A percentile compares a stretch with the other conserved stretches of the same genome.
phyloP scores from a whole-genome alignment of 768 basidiomycete species.

The Kwoniella sp. region DNA sequence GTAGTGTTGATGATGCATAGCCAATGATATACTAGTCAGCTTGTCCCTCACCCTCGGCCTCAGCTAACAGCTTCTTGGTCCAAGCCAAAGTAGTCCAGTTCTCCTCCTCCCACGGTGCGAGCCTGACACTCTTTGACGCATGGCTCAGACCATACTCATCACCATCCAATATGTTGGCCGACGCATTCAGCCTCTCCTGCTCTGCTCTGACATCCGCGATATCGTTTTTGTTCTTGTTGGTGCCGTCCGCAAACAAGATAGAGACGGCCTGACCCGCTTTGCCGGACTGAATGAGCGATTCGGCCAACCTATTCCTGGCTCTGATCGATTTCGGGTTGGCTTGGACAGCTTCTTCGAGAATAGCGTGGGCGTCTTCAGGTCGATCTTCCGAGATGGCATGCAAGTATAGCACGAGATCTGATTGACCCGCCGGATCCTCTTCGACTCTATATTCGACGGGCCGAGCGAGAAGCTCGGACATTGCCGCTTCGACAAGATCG shows the following conservation, averaged over 20 bases:
- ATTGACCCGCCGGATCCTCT: constrained; percentile 71
- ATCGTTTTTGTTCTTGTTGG: background rate
- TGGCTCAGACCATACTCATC: constrained; percentile 34
- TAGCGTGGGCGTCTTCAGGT: constrained; percentile 20
- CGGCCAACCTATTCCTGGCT: constrained; percentile 32
- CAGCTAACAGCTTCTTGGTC: constrained; percentile 27
- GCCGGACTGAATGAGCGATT: constrained; percentile 30
- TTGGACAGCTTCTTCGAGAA: constrained; percentile 27
- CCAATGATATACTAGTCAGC: background rate
- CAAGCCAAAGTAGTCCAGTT: constrained; percentile 40
- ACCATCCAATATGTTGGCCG: constrained; percentile 28
- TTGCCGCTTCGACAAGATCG: constrained; percentile 77
- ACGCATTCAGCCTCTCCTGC: constrained; percentile 22
- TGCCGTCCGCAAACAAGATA: constrained; percentile 1
- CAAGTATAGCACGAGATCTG: constrained; percentile 71
- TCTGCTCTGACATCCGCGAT: constrained; percentile 13
- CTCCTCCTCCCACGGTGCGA: constrained; percentile 43
- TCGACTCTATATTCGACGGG: constrained; percentile 67
- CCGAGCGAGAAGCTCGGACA: constrained; percentile 75
- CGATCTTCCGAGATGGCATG: constrained; percentile 62
- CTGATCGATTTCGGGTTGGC: constrained; percentile 16
- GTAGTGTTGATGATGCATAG: no score
- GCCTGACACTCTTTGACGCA: constrained; percentile 39
- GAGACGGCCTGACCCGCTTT: constrained; percentile 22
- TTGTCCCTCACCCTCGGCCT: constrained; percentile 18